A percentile compares a stretch with the other conserved stretches of the same genome.
phyloP scores from a whole-genome alignment of 73 alveolate species.

The Paraurostyla sp. region DNA sequence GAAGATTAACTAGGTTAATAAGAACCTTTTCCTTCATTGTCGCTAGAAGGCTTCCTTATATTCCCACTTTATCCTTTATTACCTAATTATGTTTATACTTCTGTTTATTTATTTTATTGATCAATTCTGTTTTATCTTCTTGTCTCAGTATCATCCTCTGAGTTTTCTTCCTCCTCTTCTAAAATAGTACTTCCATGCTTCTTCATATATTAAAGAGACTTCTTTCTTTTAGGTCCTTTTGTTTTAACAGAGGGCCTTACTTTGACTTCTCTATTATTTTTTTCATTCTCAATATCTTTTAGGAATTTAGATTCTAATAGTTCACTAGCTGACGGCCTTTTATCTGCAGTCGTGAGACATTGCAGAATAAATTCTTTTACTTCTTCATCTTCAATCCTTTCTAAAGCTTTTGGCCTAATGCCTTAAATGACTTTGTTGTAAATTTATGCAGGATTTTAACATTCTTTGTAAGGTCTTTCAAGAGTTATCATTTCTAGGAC shows the following conservation, averaged over 20 bases:
- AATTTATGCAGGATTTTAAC: conserved; percentile 91
- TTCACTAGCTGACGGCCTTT: conserved; percentile 93
- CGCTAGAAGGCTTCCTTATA: no score
- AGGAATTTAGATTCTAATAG: conserved; percentile 80
- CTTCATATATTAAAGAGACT: conserved; percentile 3
- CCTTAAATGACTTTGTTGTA: conserved; percentile 91
- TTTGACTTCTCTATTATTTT: conserved; percentile 61
- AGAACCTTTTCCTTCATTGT: neutral
- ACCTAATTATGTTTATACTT: no score
- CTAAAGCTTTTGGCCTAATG: conserved; percentile 83
- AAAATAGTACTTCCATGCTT: conserved; percentile 10
- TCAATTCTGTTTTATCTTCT: neutral
- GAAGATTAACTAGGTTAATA: no score
- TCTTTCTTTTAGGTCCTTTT: conserved; percentile 17
- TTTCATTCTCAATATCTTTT: conserved; percentile 80
- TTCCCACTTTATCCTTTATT: neutral
- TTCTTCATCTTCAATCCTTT: conserved; percentile 85
- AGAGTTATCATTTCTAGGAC: conserved; percentile 97
- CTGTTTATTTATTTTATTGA: neutral
- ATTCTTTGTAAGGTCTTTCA: conserved; percentile 96
- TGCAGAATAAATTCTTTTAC: conserved; percentile 85
- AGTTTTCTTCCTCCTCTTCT: conserved; percentile 33
- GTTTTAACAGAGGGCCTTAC: neutral
- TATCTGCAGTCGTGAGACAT: conserved; percentile 81
- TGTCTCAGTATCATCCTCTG: conserved; percentile 31